Conservation (phyloP, 225 moss, liverwort and hornwort genomes). For the Neckera pumila region DNA sequence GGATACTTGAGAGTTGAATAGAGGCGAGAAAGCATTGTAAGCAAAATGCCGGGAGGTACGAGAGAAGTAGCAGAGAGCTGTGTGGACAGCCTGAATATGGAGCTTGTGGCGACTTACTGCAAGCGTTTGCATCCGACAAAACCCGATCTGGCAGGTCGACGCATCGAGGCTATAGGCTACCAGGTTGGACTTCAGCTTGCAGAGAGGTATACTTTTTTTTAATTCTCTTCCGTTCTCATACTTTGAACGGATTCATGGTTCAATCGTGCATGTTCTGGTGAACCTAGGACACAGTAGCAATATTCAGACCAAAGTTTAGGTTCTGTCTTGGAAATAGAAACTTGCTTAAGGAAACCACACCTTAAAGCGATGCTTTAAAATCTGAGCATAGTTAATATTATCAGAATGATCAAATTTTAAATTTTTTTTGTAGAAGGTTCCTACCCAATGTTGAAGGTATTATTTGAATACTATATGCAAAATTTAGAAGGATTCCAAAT, state of each 20-base stretch:
- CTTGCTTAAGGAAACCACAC: background rate
- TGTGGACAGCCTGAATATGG: constrained; percentile 87
- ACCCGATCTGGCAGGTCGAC: constrained; percentile 81
- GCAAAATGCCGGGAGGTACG: constrained; percentile 24
- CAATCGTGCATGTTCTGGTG: background rate
- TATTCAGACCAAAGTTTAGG: background rate
- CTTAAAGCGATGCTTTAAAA: background rate
- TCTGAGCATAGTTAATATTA: background rate
- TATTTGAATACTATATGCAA: background rate
- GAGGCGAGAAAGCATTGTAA: background rate
- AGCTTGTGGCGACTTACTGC: constrained; percentile 79
- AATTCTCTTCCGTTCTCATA: background rate
- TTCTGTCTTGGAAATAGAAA: background rate
- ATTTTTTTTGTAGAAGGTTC: background rate
- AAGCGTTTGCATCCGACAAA: constrained; percentile 79
- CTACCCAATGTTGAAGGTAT: background rate
- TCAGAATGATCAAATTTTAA: background rate
- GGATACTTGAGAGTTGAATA: background rate
- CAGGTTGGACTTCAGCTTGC: constrained; percentile 97
- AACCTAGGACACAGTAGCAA: background rate
- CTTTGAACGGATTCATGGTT: background rate
- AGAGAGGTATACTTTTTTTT: constrained; percentile 43
- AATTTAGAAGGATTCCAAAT: background rate
- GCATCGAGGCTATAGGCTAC: constrained; percentile 82
- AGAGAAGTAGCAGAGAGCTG: constrained; percentile 90